Evolutionary conservation across 1,139 yeast species (phyloP).

Genomic region (Saccharomycopsis phalli): DNA sequence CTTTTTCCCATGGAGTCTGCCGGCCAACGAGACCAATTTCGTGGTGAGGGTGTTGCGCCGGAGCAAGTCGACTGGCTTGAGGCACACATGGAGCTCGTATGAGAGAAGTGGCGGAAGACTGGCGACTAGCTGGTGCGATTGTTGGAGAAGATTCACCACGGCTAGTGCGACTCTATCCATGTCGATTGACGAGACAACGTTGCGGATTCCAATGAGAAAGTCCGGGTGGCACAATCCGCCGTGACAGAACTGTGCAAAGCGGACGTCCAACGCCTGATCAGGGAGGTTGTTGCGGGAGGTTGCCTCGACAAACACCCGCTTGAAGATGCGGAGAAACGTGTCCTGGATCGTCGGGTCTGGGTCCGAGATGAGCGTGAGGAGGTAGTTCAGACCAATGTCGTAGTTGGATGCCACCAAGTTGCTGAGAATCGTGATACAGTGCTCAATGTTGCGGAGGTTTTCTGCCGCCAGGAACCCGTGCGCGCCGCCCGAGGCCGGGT

Average conservation of each 20-base stretch:
- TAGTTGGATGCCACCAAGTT: constrained; percentile 65
- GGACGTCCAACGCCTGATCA: not conserved
- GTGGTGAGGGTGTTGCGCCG: constrained; percentile 82
- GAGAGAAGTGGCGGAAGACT: constrained; percentile 4
- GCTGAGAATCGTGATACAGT: constrained; percentile 32
- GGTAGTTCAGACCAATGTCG: constrained; percentile 69
- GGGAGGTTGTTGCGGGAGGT: not conserved
- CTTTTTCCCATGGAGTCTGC: constrained; percentile 54
- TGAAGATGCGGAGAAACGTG: constrained; percentile 70
- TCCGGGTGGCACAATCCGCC: constrained; percentile 1
- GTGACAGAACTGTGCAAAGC: constrained; percentile 4
- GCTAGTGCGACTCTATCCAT: constrained; percentile 69
- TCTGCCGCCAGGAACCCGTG: constrained; percentile 4
- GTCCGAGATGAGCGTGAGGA: constrained; percentile 72
- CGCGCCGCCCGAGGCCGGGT: not conserved
- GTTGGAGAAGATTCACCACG: constrained; percentile 48
- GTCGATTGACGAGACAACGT: constrained; percentile 52
- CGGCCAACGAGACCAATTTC: constrained; percentile 61
- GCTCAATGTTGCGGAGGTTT: constrained; percentile 3
- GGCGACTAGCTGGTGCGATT: constrained; percentile 38
- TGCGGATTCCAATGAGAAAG: constrained; percentile 28
- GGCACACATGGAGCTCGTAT: constrained; percentile 43
- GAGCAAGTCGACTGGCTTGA: constrained; percentile 61
- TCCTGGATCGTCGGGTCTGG: constrained; percentile 55
- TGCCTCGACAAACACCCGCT: constrained; percentile 36